A percentile compares a stretch with the other conserved stretches of the same genome.
phyloP scores from a whole-genome alignment of 179 eudicot genomes.

The Carnegiea gigantea region DNA sequence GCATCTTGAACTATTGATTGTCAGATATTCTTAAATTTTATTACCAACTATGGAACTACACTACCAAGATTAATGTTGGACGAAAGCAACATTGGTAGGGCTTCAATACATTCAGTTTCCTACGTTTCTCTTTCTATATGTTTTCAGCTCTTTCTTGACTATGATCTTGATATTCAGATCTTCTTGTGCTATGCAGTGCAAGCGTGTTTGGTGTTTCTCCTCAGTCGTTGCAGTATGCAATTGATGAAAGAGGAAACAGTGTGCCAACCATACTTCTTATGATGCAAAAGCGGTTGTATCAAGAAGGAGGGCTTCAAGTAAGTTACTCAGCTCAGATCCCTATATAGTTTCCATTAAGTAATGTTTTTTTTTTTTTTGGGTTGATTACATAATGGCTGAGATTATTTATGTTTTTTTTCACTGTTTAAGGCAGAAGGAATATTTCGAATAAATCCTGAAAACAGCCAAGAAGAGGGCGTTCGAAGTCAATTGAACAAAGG shows the following conservation, averaged over 20 bases:
- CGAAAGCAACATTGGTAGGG: neutral
- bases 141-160: neutral
- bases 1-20: neutral
- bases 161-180: neutral
- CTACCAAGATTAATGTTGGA: neutral
- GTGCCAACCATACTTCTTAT: constrained; percentile 43
- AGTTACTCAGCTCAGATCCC: constrained; percentile 1
- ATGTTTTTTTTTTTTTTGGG: too few relatives aligned
- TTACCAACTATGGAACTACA: neutral
- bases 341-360: neutral
- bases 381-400: neutral
- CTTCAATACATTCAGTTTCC: neutral
- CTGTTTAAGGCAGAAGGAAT: constrained; percentile 79
- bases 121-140: neutral
- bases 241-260: constrained; percentile 45
- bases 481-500: constrained; percentile 79
- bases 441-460: constrained; percentile 83
- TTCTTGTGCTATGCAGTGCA: constrained; percentile 28
- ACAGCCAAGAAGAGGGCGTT: constrained; percentile 66
- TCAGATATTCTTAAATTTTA: neutral
- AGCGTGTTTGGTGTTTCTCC: constrained; percentile 56
- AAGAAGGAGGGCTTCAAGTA: constrained; percentile 44
- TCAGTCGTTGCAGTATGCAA: constrained; percentile 45
- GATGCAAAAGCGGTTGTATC: constrained; percentile 43
- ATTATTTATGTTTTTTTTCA: constrained; percentile 1